These are phyloP conservation scores for Aspergillus coremiiformis DNA, from an alignment of 495 filamentous ascomycete genomes.

Conservation along the genomic window DNA sequence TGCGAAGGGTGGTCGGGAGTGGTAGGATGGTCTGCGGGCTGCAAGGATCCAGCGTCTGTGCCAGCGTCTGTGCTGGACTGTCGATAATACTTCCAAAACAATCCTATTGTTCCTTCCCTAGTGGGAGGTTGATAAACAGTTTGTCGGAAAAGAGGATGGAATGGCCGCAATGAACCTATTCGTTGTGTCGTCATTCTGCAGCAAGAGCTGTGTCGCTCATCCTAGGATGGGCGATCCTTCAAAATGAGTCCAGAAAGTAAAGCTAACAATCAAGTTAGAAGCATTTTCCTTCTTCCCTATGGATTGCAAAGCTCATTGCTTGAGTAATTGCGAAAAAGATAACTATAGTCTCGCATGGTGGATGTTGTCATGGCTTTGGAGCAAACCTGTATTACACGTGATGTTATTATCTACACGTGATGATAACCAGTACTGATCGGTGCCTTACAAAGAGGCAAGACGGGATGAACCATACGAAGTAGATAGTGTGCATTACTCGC, in stretches of 20 bases:
- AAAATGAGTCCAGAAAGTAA: neutral
- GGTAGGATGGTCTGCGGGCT: slow-evolving; percentile 4
- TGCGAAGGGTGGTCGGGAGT: slow-evolving; percentile 22
- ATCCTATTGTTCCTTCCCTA: slow-evolving; percentile 15
- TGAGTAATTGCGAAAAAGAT: neutral
- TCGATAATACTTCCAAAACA: slow-evolving; percentile 20
- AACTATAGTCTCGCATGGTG: neutral
- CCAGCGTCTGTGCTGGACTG: slow-evolving; percentile 29
- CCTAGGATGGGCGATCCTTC: neutral
- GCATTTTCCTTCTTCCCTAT: neutral
- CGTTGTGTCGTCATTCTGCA: slow-evolving; percentile 22
- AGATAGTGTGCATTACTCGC: too few species aligned
- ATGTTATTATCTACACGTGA: slow-evolving; percentile 5
- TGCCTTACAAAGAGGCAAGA: neutral
- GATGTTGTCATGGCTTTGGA: slow-evolving; percentile 5
- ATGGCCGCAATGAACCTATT: slow-evolving; percentile 15
- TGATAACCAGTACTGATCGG: neutral
- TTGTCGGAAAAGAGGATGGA: slow-evolving; percentile 23
- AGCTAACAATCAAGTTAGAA: neutral
- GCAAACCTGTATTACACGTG: slow-evolving; percentile 1
- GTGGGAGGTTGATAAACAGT: slow-evolving; percentile 27
- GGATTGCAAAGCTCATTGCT: neutral
- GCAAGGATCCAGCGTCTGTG: slow-evolving; percentile 19
- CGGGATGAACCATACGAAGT: too few species aligned
- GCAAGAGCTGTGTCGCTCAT: slow-evolving; percentile 11